Conservation (phyloP, 345 rosid species). For the Draba incana region DNA sequence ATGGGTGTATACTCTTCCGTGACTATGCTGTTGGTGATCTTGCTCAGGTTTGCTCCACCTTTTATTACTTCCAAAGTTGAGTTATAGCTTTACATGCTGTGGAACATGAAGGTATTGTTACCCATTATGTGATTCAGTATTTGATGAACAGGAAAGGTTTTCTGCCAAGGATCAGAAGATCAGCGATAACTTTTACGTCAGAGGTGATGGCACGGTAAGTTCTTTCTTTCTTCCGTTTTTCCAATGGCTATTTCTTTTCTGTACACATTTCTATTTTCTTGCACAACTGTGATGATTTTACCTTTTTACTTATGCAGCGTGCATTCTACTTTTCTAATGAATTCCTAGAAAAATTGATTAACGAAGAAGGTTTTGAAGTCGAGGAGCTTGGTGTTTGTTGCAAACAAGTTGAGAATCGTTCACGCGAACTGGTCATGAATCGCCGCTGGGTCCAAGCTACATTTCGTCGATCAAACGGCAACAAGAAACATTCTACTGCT, state of each 20-base stretch:
- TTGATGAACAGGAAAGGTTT: constrained; percentile 74
- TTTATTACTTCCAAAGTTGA: constrained; percentile 3
- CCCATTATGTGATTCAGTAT: constrained; percentile 18
- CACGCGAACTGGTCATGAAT: constrained; percentile 85
- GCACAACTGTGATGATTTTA: constrained; percentile 11
- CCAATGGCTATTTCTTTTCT: background rate
- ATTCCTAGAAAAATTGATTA: constrained; percentile 66
- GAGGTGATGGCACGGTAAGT: constrained; percentile 99
- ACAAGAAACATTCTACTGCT: constrained; percentile 32
- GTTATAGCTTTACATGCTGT: background rate
- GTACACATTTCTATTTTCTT: constrained; percentile 17
- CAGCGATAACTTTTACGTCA: constrained; percentile 82
- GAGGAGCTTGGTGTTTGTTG: constrained; percentile 78
- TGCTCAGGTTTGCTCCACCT: constrained; percentile 69
- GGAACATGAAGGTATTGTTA: constrained; percentile 15
- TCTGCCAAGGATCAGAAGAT: constrained; percentile 82
- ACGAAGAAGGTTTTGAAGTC: constrained; percentile 67
- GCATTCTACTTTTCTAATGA: constrained; percentile 89
- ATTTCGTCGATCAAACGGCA: constrained; percentile 51
- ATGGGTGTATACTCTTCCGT: constrained; percentile 76
- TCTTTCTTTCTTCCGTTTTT: constrained; percentile 20
- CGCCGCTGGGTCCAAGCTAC: constrained; percentile 95
- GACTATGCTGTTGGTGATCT: constrained; percentile 93
- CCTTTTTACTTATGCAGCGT: constrained; percentile 52
- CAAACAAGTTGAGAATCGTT: constrained; percentile 94